Conservation (phyloP, 129 eudicot species). For the Logfia minima region DNA sequence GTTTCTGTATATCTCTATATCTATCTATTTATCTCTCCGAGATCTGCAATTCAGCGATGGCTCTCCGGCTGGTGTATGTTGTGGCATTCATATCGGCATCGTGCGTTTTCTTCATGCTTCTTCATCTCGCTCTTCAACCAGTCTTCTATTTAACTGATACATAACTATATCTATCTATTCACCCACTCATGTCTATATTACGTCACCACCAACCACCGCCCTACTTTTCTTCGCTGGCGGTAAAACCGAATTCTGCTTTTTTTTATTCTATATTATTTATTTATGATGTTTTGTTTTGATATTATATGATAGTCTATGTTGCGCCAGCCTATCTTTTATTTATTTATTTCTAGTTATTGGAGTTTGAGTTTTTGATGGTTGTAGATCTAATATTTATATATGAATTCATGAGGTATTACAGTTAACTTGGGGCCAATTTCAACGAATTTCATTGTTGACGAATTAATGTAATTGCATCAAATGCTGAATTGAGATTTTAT, state of each 20-base stretch:
- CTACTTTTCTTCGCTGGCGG: constrained; percentile 23
- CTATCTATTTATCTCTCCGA: neutral
- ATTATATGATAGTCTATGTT: neutral
- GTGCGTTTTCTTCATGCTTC: constrained; percentile 49
- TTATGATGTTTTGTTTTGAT: constrained; percentile 7
- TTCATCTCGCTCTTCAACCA: constrained; percentile 46
- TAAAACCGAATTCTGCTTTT: neutral
- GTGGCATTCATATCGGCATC: constrained; percentile 44
- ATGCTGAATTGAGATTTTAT: too few relatives aligned
- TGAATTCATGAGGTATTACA: neutral
- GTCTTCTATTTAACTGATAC: constrained; percentile 49
- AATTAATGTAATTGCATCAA: too few relatives aligned
- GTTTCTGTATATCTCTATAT: neutral
- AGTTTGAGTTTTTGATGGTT: neutral
- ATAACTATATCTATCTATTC: neutral
- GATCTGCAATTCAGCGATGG: constrained; percentile 28
- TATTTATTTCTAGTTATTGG: neutral
- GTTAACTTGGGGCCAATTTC: neutral
- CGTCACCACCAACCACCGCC: constrained; percentile 8
- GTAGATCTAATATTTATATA: neutral
- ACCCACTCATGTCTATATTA: neutral
- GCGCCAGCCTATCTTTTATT: neutral
- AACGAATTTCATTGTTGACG: neutral
- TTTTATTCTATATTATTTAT: neutral
- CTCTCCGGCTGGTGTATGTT: constrained; percentile 39